Evolutionary conservation across 2,329 filamentous ascomycete genomes (phyloP).

Genomic region (Fulvia fulva): DNA sequence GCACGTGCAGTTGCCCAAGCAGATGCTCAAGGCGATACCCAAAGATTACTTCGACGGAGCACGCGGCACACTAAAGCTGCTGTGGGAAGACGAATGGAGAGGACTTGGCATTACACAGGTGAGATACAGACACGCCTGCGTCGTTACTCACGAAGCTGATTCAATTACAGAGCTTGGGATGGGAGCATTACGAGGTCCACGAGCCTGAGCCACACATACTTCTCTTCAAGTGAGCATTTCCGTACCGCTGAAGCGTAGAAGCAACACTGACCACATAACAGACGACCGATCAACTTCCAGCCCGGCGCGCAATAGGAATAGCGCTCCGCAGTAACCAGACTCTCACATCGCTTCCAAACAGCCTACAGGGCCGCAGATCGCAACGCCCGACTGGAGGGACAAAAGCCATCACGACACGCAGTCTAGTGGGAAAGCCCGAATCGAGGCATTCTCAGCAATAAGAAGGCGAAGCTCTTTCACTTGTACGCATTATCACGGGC

Average conservation of each 20-base stretch:
- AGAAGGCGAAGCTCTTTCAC: not conserved
- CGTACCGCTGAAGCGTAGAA: not conserved
- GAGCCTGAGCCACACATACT: constrained; percentile 98
- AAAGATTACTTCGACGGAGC: constrained; percentile 86
- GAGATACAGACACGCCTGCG: too few species aligned
- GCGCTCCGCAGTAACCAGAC: not conserved
- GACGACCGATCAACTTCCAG: constrained; percentile 23
- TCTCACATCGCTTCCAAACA: not conserved
- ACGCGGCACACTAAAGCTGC: constrained; percentile 88
- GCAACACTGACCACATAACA: not conserved
- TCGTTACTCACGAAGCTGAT: not conserved
- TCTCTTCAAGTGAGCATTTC: constrained; percentile 80
- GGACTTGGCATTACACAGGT: constrained; percentile 96
- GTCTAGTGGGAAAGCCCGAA: not conserved
- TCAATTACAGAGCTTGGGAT: constrained; percentile 79
- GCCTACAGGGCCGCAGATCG: not conserved
- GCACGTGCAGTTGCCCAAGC: constrained; percentile 94
- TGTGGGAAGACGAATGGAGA: constrained; percentile 99
- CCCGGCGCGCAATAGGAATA: constrained; percentile 6
- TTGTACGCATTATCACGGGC: not conserved
- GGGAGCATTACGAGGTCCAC: constrained; percentile 99
- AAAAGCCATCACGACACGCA: not conserved
- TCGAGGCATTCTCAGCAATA: not conserved
- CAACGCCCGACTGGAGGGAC: not conserved
- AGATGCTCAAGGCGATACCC: constrained; percentile 96